Conservation (phyloP, 2,329 filamentous ascomycete species). For the Knoxdaviesia proteae region DNA sequence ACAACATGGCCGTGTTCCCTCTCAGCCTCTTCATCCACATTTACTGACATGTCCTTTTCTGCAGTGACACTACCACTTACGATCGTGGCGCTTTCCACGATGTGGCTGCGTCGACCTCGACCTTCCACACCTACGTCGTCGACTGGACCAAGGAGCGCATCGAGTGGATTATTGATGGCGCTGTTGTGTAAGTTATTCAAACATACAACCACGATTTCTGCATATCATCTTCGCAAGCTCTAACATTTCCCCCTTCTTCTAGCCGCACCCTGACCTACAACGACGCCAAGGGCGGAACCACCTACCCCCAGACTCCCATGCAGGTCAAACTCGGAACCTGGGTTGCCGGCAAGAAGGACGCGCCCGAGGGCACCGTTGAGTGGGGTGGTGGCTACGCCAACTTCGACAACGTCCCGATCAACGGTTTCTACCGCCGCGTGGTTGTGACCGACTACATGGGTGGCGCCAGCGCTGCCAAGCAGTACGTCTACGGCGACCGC, state of each 20-base stretch:
- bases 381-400: conserved; percentile 42
- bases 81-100: conserved; percentile 38
- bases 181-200: conserved; percentile 7
- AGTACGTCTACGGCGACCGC: conserved; percentile 20
- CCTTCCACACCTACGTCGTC: conserved; percentile 44
- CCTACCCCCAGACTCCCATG: conserved; percentile 56
- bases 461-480: conserved; percentile 16
- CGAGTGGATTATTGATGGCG: conserved; percentile 44
- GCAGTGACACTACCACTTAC: conserved; percentile 34
- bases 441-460: conserved; percentile 22
- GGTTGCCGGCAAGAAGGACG: conserved; percentile 35
- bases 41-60: background rate
- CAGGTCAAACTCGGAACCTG: conserved; percentile 49
- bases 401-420: conserved; percentile 20
- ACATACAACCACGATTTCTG: too few species aligned
- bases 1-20: too few species aligned
- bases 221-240: too few species aligned
- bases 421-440: conserved; percentile 22
- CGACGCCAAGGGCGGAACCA: conserved; percentile 34
- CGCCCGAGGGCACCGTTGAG: conserved; percentile 47
- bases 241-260: too few species aligned
- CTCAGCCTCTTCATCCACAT: background rate
- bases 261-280: conserved; percentile 40
- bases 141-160: conserved; percentile 46
- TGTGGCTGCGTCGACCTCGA: conserved; percentile 26